These are phyloP conservation scores for Glomus cerebriforme DNA, from an alignment of 192 early-diverging fungal species.

Conservation along the genomic window DNA sequence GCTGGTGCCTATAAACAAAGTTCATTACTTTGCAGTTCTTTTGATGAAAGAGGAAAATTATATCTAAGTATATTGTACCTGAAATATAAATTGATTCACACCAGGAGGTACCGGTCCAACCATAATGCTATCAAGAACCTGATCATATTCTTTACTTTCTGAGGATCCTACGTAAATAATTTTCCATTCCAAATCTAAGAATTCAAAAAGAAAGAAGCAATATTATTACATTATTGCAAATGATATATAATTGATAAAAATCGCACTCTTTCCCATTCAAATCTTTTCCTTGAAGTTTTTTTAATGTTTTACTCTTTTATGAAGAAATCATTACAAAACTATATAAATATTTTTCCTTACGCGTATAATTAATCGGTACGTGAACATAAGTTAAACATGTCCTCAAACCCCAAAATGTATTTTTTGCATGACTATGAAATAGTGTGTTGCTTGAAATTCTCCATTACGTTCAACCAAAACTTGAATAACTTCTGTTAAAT, in stretches of 20 bases:
- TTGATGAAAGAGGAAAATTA: not conserved
- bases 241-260: too few species aligned
- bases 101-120: slow-evolving; percentile 97
- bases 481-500: not conserved
- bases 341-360: not conserved
- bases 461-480: not conserved
- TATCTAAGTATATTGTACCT: slow-evolving; percentile 51
- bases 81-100: slow-evolving; percentile 90
- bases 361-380: not conserved
- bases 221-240: too few species aligned
- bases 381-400: not conserved
- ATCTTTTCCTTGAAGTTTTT: too few species aligned
- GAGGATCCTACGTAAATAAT: slow-evolving; percentile 93
- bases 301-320: too few species aligned
- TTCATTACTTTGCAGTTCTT: not conserved
- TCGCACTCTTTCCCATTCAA: too few species aligned
- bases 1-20: slow-evolving; percentile 56
- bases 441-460: not conserved
- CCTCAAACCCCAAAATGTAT: not conserved
- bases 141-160: slow-evolving; percentile 82
- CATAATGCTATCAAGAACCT: slow-evolving; percentile 91
- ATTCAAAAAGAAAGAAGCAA: not conserved
- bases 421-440: not conserved
- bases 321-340: too few species aligned
- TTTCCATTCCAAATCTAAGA: slow-evolving; percentile 95